Base-by-base conservation (phyloP, 148 eudicot genomes). In the Rhododendron henanense region DNA sequence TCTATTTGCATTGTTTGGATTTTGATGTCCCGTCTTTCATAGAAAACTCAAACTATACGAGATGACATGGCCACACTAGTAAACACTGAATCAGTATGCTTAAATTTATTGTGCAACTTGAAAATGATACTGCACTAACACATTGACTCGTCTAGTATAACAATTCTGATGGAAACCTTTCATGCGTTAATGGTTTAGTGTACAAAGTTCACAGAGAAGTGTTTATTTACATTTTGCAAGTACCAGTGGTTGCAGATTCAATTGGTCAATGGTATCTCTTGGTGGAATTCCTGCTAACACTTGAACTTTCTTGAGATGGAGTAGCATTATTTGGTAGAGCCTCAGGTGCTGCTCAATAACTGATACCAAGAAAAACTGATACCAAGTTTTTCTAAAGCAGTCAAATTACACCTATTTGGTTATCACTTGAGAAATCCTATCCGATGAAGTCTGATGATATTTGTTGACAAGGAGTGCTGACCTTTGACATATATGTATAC, bases 11-110 rank as follows among this genome's bases (percentile, higher is more conserved):
- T 59, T 10, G 6, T 6, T 59, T 59, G 2, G 65, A 19, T 18
- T 25, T 7, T 28, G 31, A 67, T 25, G 74, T 67, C 25, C 55
- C 16, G 35, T 25, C 35, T 67, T 67, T 67, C 74, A 67, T 67
- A 10, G 74, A 67, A 65, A 67, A 67, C 35, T 28, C 44, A n/a
- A 33, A 18, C 19, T 76, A 28, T 37, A 9, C 1, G 16, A 78
- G 80, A 77, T 74, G 45, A 74, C 78, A 31, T 74, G 45, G 78
- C 78, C 78, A 74, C 39, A 33, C 16, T 51, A 78, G 10, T 47
- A 48, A 41, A 77, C 51, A 77, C 51, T 77, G 80, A 77, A 76
- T 76, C n/a, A 39, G 57, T 47, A 48, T 79, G 59, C 59, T n/a
- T 16, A 53, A 79, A 25, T 79, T 44, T 13, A 47, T 48, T 45